phyloP scores from a whole-genome alignment of 2,329 filamentous ascomycete species.

The Exophiala calicioides region DNA sequence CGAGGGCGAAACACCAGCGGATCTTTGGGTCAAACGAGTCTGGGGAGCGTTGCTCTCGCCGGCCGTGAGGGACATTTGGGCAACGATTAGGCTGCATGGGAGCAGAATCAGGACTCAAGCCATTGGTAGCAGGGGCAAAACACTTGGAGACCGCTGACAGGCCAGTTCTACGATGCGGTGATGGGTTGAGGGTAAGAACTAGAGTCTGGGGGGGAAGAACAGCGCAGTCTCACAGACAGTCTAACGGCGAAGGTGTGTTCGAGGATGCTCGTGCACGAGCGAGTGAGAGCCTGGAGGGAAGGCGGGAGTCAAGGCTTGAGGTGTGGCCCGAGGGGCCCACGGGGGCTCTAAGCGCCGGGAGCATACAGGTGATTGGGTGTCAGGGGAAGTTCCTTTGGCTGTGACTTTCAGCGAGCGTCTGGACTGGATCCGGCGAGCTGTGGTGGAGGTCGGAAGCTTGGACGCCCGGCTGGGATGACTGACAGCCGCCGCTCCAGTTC shows the following conservation, averaged over 20 bases:
- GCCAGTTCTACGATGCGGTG: constrained; percentile 24
- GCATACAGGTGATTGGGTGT: constrained; percentile 3
- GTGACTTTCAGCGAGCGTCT: neutral
- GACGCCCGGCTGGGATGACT: too few relatives aligned
- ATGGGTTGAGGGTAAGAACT: too few relatives aligned
- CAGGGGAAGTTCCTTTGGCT: constrained; percentile 3
- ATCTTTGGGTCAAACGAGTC: constrained; percentile 22
- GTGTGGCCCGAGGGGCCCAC: too few relatives aligned
- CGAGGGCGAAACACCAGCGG: constrained; percentile 25
- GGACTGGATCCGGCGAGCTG: too few relatives aligned
- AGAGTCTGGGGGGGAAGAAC: constrained; percentile 9
- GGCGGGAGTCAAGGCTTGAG: constrained; percentile 6
- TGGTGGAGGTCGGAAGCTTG: too few relatives aligned
- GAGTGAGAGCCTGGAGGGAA: constrained; percentile 9
- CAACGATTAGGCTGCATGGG: constrained; percentile 19
- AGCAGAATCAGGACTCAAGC: constrained; percentile 12
- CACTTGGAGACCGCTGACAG: constrained; percentile 28
- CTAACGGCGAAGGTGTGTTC: constrained; percentile 13
- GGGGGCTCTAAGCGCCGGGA: constrained; percentile 23
- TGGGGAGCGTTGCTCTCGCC: constrained; percentile 20
- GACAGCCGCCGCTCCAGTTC: too few relatives aligned
- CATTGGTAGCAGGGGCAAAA: constrained; percentile 16
- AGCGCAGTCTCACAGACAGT: constrained; percentile 12
- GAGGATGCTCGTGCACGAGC: constrained; percentile 7
- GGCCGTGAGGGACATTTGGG: constrained; percentile 25